Evolutionary conservation across 1,284 basidiomycete genomes (phyloP), one percentile per base, ranked within the genome.

Genomic region (Rhodotorula sp.): DNA sequence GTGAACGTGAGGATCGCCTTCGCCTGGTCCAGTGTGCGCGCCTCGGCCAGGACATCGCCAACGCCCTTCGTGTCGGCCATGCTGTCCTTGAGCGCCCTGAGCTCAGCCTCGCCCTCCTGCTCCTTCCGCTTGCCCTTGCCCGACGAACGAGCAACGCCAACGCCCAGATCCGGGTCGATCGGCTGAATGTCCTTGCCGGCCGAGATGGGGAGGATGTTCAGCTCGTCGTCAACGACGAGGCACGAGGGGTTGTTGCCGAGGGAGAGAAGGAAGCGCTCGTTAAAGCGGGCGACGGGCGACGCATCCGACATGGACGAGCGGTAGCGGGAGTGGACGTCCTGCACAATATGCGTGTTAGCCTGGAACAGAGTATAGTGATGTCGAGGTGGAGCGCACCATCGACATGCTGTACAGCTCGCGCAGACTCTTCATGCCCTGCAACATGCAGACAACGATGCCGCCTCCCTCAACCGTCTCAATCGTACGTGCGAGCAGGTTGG

Each of bases 391-490:
- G 81, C 88, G 74, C 75, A 92, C 93, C 97, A 99, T 99, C 4
- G 92, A 89, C 90, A 99, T 92, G 25, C 90, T 89, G 81, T 99
- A 99, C 34, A 99, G 84, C 82, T 98, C 96, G 78, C 89, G 88
- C 76, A 99, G 84, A 67, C 91, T 95, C 54, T 89, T 88, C 96
- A 99, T 98, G 4, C 93, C 96, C 83, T 97, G 96, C 50, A 99
- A 85, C 49, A 99, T 84, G 23, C 99, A 84, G 3, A 97, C 90
- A 7, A 99, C 89, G 50, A 98, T 84, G 7, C 97, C 97, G 48
- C 97, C 97, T 34, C 97, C 97, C 81, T 99, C 92, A 1, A 99
- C 96, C 0, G 97, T 99, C 84, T 99, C 97, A 70, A 99, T 95
- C 27, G 97, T 99, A 63, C 96, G 86, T 9, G 97, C 97, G 45